Evolutionary conservation across 106 monocot genomes (phyloP).

Genomic region (Iris macrosiphon): DNA sequence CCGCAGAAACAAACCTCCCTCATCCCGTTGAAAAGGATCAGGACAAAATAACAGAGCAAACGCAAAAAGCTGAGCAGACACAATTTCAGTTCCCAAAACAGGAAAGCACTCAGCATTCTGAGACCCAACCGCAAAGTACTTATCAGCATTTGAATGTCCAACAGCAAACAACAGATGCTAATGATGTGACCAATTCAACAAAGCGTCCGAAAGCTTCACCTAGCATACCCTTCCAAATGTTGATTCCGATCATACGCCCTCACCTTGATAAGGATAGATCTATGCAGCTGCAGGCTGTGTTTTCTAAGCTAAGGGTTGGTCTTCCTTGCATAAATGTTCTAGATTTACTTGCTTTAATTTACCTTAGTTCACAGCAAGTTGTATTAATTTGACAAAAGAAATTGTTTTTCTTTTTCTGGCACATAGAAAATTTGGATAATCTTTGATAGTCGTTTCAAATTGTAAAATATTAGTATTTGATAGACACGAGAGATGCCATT

Average conservation of each 20-base stretch:
- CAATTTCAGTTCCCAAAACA: slow-evolving; percentile 19
- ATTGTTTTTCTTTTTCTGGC: too few relatives aligned
- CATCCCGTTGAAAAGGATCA: slow-evolving; percentile 28
- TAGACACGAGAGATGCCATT: too few relatives aligned
- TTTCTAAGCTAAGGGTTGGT: slow-evolving; percentile 64
- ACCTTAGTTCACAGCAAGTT: too few relatives aligned
- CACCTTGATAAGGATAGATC: slow-evolving; percentile 77
- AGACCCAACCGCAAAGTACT: slow-evolving; percentile 23
- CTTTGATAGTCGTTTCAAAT: too few relatives aligned
- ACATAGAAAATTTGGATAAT: too few relatives aligned
- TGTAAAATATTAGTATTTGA: too few relatives aligned
- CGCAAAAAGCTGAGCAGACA: too few relatives aligned
- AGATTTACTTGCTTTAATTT: too few relatives aligned
- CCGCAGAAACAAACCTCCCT: slow-evolving; percentile 10
- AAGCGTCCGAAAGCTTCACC: slow-evolving; percentile 28
- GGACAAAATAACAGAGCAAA: slow-evolving; percentile 20
- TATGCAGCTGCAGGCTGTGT: slow-evolving; percentile 69
- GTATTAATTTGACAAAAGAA: too few relatives aligned
- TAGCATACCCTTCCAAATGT: slow-evolving; percentile 60
- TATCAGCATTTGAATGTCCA: slow-evolving; percentile 40
- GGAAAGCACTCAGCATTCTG: slow-evolving; percentile 26
- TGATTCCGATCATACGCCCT: slow-evolving; percentile 68
- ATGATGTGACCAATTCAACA: slow-evolving; percentile 32
- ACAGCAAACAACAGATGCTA: slow-evolving; percentile 28
- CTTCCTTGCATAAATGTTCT: slow-evolving; percentile 1